Evolutionary conservation across 352 stramenopile genomes (phyloP).

Genomic region (Aphanomyces astaci): DNA sequence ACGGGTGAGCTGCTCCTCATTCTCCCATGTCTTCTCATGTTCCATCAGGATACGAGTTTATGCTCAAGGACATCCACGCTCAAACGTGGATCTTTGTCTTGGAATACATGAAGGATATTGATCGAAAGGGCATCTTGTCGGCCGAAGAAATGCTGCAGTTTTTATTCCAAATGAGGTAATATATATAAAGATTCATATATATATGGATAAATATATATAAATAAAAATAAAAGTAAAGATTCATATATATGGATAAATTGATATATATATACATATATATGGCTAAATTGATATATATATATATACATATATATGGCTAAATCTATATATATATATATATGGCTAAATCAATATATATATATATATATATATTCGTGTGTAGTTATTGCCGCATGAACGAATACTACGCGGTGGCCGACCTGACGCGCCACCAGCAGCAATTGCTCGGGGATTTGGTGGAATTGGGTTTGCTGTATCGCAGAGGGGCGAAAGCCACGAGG

Average conservation of each 20-base stretch:
- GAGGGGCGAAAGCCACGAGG: constrained; percentile 27
- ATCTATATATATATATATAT: constrained; percentile 18
- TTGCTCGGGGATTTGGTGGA: constrained; percentile 79
- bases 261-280: too few relatives aligned
- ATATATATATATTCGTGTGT: neutral
- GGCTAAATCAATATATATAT: too few relatives aligned
- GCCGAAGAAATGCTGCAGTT: constrained; percentile 86
- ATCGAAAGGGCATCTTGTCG: constrained; percentile 56
- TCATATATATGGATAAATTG: too few relatives aligned
- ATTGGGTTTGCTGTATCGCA: constrained; percentile 79
- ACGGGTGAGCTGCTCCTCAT: constrained; percentile 27
- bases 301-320: too few relatives aligned
- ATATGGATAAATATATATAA: too few relatives aligned
- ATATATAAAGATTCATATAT: neutral
- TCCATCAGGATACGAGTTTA: constrained; percentile 85
- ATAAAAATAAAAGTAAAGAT: too few relatives aligned
- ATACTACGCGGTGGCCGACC: constrained; percentile 68
- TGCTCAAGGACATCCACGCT: constrained; percentile 88
- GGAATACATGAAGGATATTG: constrained; percentile 81
- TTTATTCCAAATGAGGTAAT: constrained; percentile 77
- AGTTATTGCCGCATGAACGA: constrained; percentile 79
- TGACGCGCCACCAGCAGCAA: constrained; percentile 70
- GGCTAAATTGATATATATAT: too few relatives aligned
- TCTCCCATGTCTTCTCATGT: constrained; percentile 79
- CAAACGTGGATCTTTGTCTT: constrained; percentile 90